phyloP scores from a whole-genome alignment of 2,329 filamentous ascomycete genomes.

The Pseudogymnoascus sp. region DNA sequence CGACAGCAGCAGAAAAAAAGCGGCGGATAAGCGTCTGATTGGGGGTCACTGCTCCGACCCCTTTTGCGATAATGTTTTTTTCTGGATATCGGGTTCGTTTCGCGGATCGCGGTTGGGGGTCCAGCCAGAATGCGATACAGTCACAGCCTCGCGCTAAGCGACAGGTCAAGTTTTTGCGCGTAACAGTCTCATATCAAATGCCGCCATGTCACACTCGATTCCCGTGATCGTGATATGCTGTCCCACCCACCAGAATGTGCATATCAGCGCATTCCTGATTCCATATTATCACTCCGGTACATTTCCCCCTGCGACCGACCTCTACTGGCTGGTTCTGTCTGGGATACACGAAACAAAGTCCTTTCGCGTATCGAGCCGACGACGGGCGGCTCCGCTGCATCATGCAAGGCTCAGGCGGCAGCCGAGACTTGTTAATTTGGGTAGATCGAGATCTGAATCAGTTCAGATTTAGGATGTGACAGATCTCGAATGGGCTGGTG shows the following conservation, averaged over 20 bases:
- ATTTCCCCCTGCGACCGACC: neutral
- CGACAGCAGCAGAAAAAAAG: neutral
- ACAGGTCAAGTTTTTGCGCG: slow-evolving; percentile 5
- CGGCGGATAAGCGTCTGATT: neutral
- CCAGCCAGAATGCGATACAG: neutral
- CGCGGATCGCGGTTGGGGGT: slow-evolving; percentile 2
- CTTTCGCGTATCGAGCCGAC: neutral
- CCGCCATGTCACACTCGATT: slow-evolving; percentile 3
- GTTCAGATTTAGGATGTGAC: slow-evolving; percentile 3
- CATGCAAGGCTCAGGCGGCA: slow-evolving; percentile 4
- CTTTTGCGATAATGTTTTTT: slow-evolving; percentile 1
- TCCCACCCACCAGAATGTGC: slow-evolving; percentile 1
- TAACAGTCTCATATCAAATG: slow-evolving; percentile 4
- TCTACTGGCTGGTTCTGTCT: neutral
- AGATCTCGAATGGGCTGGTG: slow-evolving; percentile 2
- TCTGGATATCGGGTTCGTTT: neutral
- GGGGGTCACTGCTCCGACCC: neutral
- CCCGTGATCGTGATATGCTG: neutral
- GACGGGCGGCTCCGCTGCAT: neutral
- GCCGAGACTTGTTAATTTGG: neutral
- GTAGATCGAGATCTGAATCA: slow-evolving; percentile 7
- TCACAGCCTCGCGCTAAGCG: slow-evolving; percentile 6
- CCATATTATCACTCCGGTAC: neutral
- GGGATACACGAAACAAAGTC: neutral
- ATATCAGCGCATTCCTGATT: neutral